Evolutionary conservation across 257 asterid genomes (phyloP).

Genomic region (Solanum bulbocastanum): DNA sequence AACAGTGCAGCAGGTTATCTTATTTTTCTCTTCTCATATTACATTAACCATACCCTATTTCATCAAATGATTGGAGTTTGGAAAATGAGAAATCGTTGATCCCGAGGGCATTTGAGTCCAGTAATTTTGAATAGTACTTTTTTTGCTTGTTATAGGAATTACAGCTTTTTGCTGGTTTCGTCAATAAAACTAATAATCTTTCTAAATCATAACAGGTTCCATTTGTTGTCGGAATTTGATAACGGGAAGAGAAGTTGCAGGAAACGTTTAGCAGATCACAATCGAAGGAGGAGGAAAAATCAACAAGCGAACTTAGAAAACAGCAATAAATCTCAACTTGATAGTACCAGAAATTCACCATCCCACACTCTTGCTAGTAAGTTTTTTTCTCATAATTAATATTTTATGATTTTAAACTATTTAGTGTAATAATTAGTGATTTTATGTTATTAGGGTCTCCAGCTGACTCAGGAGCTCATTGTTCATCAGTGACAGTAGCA

Average conservation of each 20-base stretch:
- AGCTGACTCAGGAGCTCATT: constrained; percentile 65
- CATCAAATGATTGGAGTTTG: constrained; percentile 21
- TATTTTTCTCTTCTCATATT: neutral
- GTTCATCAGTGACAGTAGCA: constrained; percentile 69
- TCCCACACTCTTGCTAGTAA: constrained; percentile 32
- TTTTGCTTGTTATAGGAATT: constrained; percentile 34
- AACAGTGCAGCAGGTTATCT: constrained; percentile 94
- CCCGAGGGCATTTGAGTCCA: constrained; percentile 81
- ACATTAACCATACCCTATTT: constrained; percentile 14
- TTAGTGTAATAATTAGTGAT: neutral
- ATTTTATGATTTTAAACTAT: neutral
- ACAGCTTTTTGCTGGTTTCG: constrained; percentile 6
- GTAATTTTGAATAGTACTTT: constrained; percentile 23
- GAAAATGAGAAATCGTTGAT: constrained; percentile 23
- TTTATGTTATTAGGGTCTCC: constrained; percentile 60
- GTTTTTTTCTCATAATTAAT: constrained; percentile 1
- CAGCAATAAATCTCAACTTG: constrained; percentile 38
- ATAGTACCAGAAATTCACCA: constrained; percentile 36
- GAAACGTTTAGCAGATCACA: constrained; percentile 90
- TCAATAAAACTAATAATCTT: neutral
- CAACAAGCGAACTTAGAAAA: constrained; percentile 40
- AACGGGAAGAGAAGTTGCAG: constrained; percentile 97
- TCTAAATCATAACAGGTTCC: constrained; percentile 45
- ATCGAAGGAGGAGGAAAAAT: constrained; percentile 77
- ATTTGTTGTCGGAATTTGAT: constrained; percentile 81